These are phyloP conservation scores for Huntiella decipiens DNA, from an alignment of 2,329 filamentous ascomycete genomes.

Conservation along the genomic window DNA sequence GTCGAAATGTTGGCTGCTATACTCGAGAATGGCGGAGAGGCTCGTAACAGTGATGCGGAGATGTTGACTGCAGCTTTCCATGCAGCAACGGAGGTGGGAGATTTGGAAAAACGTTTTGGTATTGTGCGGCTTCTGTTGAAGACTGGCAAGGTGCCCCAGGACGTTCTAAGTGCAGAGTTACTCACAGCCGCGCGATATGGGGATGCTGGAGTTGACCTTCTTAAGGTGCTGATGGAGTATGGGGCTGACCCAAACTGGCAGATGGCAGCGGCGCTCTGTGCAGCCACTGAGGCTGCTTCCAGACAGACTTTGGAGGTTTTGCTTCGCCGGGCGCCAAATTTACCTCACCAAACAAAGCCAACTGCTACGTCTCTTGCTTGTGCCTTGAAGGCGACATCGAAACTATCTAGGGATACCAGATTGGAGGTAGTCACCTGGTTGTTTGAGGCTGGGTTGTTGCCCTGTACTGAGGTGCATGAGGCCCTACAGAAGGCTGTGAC, in stretches of 20 bases:
- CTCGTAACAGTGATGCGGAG: constrained; percentile 14
- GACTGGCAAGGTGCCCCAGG: constrained; percentile 27
- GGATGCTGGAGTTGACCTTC: constrained; percentile 27
- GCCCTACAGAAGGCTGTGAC: constrained; percentile 32
- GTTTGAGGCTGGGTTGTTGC: constrained; percentile 30
- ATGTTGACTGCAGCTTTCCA: constrained; percentile 34
- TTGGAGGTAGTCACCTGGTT: constrained; percentile 30
- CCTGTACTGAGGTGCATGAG: constrained; percentile 30
- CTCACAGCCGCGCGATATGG: constrained; percentile 33
- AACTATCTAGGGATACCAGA: constrained; percentile 28
- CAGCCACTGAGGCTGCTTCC: constrained; percentile 32
- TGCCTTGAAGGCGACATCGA: constrained; percentile 35
- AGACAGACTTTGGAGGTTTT: constrained; percentile 31
- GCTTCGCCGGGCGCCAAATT: constrained; percentile 24
- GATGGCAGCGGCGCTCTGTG: constrained; percentile 34
- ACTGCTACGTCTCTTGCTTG: constrained; percentile 28
- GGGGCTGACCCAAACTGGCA: constrained; percentile 38
- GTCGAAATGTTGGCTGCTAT: constrained; percentile 31
- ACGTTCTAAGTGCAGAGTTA: constrained; percentile 33
- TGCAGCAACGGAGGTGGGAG: constrained; percentile 32
- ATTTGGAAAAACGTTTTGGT: constrained; percentile 28
- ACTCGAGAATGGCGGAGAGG: constrained; percentile 19
- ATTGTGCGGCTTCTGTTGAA: constrained; percentile 33
- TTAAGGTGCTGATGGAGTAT: constrained; percentile 30
- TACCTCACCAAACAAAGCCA: constrained; percentile 26